Evolutionary conservation across 768 basidiomycete genomes (phyloP).

Genomic region (Hygrocybe coccinea): DNA sequence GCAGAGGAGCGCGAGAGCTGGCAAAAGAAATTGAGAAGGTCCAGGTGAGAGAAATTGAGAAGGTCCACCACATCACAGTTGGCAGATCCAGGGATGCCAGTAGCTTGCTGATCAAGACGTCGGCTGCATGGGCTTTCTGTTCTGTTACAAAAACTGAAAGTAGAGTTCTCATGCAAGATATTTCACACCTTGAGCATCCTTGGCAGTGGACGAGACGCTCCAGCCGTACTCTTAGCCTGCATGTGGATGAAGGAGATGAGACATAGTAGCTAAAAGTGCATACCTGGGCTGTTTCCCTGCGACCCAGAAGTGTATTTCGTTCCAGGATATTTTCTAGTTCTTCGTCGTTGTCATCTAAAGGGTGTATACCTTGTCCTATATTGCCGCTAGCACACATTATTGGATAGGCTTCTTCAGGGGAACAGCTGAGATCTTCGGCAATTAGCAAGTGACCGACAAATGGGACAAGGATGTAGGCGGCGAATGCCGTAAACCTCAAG

Average conservation of each 20-base stretch:
- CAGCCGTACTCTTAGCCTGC: not conserved
- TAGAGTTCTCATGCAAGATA: not conserved
- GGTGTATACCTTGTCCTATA: not conserved
- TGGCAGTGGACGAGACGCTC: not conserved
- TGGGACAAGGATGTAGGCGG: slow-evolving; percentile 1
- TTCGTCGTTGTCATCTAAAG: slow-evolving; percentile 3
- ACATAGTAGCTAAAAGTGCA: not conserved
- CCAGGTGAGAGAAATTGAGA: not conserved
- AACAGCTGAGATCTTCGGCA: not conserved
- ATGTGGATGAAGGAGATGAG: not conserved
- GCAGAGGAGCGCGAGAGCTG: not conserved
- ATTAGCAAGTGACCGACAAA: slow-evolving; percentile 2
- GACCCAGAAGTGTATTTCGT: not conserved
- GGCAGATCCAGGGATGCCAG: not conserved
- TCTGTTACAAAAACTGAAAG: not conserved
- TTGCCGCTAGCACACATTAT: slow-evolving; percentile 3
- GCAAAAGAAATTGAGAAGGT: not conserved
- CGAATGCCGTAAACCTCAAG: not conserved
- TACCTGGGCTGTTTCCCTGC: not conserved
- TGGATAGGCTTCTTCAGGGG: not conserved
- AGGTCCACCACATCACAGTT: not conserved
- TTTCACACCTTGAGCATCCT: not conserved
- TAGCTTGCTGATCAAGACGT: not conserved
- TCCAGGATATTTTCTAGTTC: slow-evolving; percentile 5
- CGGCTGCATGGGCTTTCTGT: not conserved